Base-by-base conservation (phyloP, 1,284 basidiomycete species). In the Marasmius fiardii region DNA sequence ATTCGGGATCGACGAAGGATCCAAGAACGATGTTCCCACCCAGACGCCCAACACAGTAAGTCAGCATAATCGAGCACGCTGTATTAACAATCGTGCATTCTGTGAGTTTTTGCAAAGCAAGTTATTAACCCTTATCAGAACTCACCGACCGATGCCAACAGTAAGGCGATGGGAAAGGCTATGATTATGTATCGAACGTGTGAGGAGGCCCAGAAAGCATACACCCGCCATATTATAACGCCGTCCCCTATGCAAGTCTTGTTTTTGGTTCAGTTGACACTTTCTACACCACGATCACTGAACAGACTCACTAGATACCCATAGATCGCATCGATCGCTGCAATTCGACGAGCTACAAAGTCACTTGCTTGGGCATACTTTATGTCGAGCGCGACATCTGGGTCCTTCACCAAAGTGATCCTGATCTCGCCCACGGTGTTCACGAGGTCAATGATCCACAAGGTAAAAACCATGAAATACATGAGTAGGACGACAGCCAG, bases 11-110 rank as follows among this genome's bases (percentile, higher is more conserved):
- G 20, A 12, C 16, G 48, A 56, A 53, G 8, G 33, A 2, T 3
- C 55, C 55, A n/a, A 53, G 39, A 37, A 53, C 51, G 24, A 56
- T 56, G 1, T 52, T 28, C 8, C 51, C 35, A 31, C 51, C 55
- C 20, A 50, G 43, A 34, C 23, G 33, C 8, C 34, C 55, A n/a
- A 53, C 51, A 31, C 55, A 56, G n/a, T 53, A 56, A 12, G 37
- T 56, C 24, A 56, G 23, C 51, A 56, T 44, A 8, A 44, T 44
- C 11, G 23, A 21, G 12, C n/a, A 44, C 43, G 43, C 43, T 44
- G 43, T 10, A 12, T 12, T n/a, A n/a, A n/a, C n/a, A n/a, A 20
- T 4, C 28, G 10, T 20, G 11, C 5, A 2, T 5, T 20, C 20
- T 24, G n/a, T 44, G 20, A 44, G 43, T 21, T n/a, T n/a, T n/a